These are phyloP conservation scores for Cynara cardunculus DNA, from an alignment of 129 eudicot species.

Conservation along the genomic window DNA sequence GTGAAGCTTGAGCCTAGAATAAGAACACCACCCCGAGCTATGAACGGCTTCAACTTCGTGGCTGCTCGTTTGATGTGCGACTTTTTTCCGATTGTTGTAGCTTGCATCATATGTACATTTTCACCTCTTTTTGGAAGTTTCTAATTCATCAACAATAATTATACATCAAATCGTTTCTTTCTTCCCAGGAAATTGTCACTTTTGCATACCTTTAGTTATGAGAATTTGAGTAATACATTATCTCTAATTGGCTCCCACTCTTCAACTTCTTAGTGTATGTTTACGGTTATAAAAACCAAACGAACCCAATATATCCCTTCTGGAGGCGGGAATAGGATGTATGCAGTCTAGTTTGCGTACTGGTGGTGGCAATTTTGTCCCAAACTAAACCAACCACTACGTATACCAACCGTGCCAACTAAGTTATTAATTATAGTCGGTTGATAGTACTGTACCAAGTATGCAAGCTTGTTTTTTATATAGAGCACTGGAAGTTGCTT, in stretches of 20 bases:
- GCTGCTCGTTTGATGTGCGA: neutral
- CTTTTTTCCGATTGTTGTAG: constrained; percentile 12
- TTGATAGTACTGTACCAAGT: too few species aligned
- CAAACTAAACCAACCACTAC: too few species aligned
- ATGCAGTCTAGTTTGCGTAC: too few species aligned
- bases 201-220: neutral
- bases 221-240: neutral
- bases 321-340: neutral
- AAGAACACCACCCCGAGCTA: neutral
- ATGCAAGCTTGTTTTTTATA: too few species aligned
- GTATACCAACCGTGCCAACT: too few species aligned
- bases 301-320: neutral
- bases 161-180: neutral
- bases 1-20: constrained; percentile 14
- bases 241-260: neutral
- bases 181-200: neutral
- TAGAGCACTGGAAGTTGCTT: too few species aligned
- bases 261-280: neutral
- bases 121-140: neutral
- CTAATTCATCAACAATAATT: neutral
- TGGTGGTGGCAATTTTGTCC: too few species aligned
- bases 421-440: too few species aligned
- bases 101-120: constrained; percentile 7
- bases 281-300: neutral
- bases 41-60: neutral